Conservation (phyloP, 257 asterid genomes). For the Solanum rostratum region DNA sequence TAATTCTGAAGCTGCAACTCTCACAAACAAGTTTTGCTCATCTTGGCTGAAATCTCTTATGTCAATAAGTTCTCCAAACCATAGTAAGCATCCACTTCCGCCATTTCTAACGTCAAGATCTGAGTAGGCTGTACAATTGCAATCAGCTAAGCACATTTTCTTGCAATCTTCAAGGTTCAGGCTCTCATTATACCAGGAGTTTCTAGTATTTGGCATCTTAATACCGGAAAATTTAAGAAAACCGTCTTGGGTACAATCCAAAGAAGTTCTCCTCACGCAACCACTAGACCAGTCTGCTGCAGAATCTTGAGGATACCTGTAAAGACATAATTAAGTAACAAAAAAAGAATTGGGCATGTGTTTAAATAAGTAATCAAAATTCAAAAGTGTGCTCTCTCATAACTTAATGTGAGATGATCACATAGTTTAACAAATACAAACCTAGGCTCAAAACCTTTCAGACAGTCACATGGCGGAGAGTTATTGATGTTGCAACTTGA, state of each 20-base stretch:
- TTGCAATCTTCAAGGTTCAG: conserved; percentile 17
- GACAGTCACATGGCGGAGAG: conserved; percentile 14
- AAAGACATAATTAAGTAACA: background rate
- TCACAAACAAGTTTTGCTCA: background rate
- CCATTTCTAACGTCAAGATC: conserved; percentile 4
- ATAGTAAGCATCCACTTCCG: conserved; percentile 7
- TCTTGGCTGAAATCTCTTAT: background rate
- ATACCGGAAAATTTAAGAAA: conserved; percentile 8
- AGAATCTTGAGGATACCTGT: conserved; percentile 13
- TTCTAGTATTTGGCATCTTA: conserved; percentile 16
- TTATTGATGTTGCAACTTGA: conserved; percentile 5
- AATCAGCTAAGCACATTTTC: background rate
- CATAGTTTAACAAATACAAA: background rate
- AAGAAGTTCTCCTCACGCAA: conserved; percentile 10
- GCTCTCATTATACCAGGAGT: conserved; percentile 3
- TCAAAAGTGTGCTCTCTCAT: background rate
- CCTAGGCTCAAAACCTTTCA: conserved; percentile 13
- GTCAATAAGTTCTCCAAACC: conserved; percentile 9
- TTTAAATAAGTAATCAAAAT: background rate
- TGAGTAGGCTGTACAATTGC: conserved; percentile 11
- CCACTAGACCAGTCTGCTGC: conserved; percentile 22
- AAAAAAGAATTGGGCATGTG: background rate
- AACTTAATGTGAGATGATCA: background rate
- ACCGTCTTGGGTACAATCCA: conserved; percentile 18
- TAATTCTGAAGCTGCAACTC: conserved; percentile 4